Evolutionary conservation across 1,284 basidiomycete species (phyloP).

Genomic region (Peniophora sp.): DNA sequence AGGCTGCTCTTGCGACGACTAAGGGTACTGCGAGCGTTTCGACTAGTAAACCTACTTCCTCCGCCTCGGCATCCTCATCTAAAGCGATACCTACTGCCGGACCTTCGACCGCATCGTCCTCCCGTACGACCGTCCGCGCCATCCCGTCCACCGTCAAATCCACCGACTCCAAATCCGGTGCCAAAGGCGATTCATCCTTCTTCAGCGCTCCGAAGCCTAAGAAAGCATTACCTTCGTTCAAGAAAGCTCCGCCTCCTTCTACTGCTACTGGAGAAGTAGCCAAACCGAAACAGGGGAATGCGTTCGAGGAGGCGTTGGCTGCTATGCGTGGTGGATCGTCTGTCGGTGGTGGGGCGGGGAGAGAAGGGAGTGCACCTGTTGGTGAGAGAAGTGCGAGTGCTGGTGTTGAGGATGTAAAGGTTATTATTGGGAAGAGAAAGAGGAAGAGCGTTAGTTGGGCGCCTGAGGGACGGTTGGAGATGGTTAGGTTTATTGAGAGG

Average conservation of each 20-base stretch:
- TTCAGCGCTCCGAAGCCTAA: constrained; percentile 79
- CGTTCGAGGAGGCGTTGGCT: constrained; percentile 74
- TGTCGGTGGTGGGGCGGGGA: too few species aligned
- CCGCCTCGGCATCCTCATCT: constrained; percentile 17
- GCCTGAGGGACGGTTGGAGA: constrained; percentile 60
- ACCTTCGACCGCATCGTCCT: constrained; percentile 6
- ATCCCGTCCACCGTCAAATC: constrained; percentile 40
- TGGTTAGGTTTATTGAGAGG: constrained; percentile 69
- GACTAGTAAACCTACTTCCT: constrained; percentile 31
- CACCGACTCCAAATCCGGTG: too few species aligned
- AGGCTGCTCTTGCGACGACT: constrained; percentile 42
- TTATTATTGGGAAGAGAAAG: too few species aligned
- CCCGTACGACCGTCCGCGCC: background rate
- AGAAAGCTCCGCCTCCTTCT: constrained; percentile 56
- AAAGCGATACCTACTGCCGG: constrained; percentile 30
- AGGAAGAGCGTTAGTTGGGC: constrained; percentile 76
- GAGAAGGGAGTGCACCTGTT: too few species aligned
- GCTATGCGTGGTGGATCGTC: too few species aligned
- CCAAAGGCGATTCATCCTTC: constrained; percentile 79
- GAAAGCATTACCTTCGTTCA: constrained; percentile 76
- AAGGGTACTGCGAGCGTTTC: too few species aligned
- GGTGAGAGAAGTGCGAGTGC: too few species aligned
- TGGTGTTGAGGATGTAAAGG: too few species aligned
- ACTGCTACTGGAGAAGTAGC: too few species aligned
- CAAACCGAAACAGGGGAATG: constrained; percentile 67